These are phyloP conservation scores for Phylloporus sp. DNA, from an alignment of 768 basidiomycete genomes.

Conservation along the genomic window DNA sequence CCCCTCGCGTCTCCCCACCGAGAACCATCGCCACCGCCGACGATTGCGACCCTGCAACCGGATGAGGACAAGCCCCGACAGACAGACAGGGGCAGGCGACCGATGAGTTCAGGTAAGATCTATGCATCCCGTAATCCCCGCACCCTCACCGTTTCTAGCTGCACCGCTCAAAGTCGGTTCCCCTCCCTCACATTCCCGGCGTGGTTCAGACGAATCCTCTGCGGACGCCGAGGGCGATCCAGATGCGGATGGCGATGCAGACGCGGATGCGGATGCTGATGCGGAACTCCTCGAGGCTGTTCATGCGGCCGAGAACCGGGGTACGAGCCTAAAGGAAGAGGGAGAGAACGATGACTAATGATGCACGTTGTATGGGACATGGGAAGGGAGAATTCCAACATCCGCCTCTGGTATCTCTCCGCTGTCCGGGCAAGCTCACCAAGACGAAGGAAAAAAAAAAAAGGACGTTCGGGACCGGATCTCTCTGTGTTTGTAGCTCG, in stretches of 20 bases:
- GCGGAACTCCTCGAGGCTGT: constrained; percentile 50
- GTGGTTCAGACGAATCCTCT: constrained; percentile 26
- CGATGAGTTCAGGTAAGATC: constrained; percentile 26
- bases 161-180: too few relatives aligned
- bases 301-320: constrained; percentile 46
- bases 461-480: too few relatives aligned
- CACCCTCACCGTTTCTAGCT: constrained; percentile 8
- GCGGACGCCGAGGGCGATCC: constrained; percentile 31
- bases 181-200: constrained; percentile 22
- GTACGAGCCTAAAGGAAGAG: constrained; percentile 30
- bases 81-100: constrained; percentile 26
- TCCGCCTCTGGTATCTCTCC: too few relatives aligned
- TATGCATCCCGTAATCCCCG: neutral
- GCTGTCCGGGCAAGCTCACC: too few relatives aligned
- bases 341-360: constrained; percentile 21
- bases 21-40: constrained; percentile 32
- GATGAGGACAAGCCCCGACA: constrained; percentile 25
- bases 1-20: constrained; percentile 23
- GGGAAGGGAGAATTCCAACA: too few relatives aligned
- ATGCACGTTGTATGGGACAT: neutral
- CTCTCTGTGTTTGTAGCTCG: constrained; percentile 3
- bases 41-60: constrained; percentile 30
- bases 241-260: constrained; percentile 39
- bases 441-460: too few relatives aligned
- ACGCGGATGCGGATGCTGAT: constrained; percentile 36